Conservation (phyloP, 192 early-diverging fungal genomes). For the Backusella circina region DNA sequence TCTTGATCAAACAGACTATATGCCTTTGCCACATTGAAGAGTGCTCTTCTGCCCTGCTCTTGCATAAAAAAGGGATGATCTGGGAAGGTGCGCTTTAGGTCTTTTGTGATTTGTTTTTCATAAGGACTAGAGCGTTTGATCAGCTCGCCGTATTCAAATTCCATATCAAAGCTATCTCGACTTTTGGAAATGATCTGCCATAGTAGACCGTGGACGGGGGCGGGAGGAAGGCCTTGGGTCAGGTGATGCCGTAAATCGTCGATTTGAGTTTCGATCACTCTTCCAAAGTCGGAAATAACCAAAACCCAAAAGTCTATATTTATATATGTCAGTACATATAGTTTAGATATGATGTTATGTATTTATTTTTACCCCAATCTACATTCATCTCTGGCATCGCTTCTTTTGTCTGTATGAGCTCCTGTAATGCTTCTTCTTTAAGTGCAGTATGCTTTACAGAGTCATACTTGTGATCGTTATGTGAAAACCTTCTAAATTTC, state of each 20-base stretch:
- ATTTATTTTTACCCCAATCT: constrained; percentile 67
- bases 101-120: constrained; percentile 91
- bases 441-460: constrained; percentile 19
- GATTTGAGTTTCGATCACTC: constrained; percentile 65
- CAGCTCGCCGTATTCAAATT: constrained; percentile 70
- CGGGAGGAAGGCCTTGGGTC: constrained; percentile 74
- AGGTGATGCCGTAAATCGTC: constrained; percentile 69
- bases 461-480: constrained; percentile 14
- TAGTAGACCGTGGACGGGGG: constrained; percentile 81
- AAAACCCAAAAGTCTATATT: constrained; percentile 86
- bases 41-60: constrained; percentile 77
- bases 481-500: constrained; percentile 16
- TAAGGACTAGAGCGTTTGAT: constrained; percentile 58
- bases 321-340: neutral
- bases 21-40: constrained; percentile 90
- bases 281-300: constrained; percentile 82
- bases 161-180: constrained; percentile 68
- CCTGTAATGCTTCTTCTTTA: constrained; percentile 32
- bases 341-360: neutral
- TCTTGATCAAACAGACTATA: constrained; percentile 91
- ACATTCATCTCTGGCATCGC: constrained; percentile 30
- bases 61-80: constrained; percentile 81
- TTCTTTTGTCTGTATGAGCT: constrained; percentile 43
- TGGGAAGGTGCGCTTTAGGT: constrained; percentile 90
- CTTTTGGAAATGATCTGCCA: constrained; percentile 88